phyloP scores from a whole-genome alignment of 2,329 filamentous ascomycete genomes.

The Aureobasidium uvarum region DNA sequence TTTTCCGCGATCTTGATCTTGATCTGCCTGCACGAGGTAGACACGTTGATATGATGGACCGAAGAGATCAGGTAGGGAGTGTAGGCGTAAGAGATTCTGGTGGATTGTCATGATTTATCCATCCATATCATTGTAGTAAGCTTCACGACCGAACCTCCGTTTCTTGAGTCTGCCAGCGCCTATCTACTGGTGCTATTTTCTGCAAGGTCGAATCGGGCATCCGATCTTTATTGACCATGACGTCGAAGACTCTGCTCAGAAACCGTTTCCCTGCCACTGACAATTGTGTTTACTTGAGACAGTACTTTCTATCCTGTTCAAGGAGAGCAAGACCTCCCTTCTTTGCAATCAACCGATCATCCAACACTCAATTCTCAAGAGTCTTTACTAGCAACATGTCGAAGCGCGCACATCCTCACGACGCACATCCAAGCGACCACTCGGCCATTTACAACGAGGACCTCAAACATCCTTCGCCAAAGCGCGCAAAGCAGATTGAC shows the following conservation, averaged over 20 bases:
- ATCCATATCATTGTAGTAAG: not conserved
- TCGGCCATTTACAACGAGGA: conserved; percentile 19
- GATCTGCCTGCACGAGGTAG: not conserved
- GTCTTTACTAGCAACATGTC: not conserved
- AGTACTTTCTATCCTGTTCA: not conserved
- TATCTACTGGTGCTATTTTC: not conserved
- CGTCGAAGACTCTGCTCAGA: conserved; percentile 18
- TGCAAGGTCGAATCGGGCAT: not conserved
- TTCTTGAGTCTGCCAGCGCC: not conserved
- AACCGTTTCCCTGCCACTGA: conserved; percentile 11
- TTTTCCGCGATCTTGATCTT: not conserved
- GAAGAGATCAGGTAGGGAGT: not conserved
- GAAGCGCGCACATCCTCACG: conserved; percentile 23
- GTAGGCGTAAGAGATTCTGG: not conserved
- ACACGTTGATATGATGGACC: not conserved
- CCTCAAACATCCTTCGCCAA: conserved; percentile 48
- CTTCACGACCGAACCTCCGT: not conserved
- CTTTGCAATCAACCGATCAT: not conserved
- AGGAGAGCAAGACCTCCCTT: not conserved
- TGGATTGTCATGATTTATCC: no score
- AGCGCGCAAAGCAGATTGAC: conserved; percentile 53
- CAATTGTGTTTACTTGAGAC: conserved; percentile 14
- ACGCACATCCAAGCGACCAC: conserved; percentile 19
- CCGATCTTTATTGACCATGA: conserved; percentile 2
- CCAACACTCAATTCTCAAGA: not conserved